A percentile compares a stretch with the other conserved stretches of the same genome.
Conservation (phyloP, 163 green algal genomes). For the Coccomyxa subellipsoidea region DNA sequence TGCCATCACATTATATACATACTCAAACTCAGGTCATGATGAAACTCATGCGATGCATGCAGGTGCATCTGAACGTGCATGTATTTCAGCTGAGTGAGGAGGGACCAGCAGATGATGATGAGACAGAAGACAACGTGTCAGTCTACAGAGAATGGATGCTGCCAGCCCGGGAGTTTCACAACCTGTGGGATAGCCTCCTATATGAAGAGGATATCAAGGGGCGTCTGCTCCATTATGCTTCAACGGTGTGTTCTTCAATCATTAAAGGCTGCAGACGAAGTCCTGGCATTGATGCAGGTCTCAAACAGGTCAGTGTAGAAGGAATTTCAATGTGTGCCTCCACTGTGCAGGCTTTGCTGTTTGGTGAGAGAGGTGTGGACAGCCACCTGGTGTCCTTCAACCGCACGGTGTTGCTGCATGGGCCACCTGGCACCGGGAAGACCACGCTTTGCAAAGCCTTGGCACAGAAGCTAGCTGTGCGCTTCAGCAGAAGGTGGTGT, state of each 20-base stretch:
- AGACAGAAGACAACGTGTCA: background rate
- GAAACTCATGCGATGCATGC: background rate
- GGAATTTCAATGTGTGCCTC: conserved; percentile 24
- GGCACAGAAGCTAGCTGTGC: conserved; percentile 89
- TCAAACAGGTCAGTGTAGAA: conserved; percentile 24
- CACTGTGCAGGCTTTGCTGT: conserved; percentile 75
- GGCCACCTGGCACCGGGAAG: conserved; percentile 86
- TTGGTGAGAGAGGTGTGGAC: conserved; percentile 74
- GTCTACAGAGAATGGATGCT: conserved; percentile 68
- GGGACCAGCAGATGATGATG: conserved; percentile 9
- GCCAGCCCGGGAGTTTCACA: conserved; percentile 58
- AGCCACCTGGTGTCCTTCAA: conserved; percentile 68
- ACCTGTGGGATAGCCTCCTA: conserved; percentile 74
- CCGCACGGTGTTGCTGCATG: conserved; percentile 80
- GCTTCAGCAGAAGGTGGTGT: conserved; percentile 58
- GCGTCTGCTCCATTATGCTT: conserved; percentile 74
- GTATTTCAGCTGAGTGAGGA: conserved; percentile 20
- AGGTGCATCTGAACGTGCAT: conserved; percentile 12
- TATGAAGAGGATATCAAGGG: conserved; percentile 81
- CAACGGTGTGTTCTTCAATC: conserved; percentile 58
- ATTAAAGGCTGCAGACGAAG: too few relatives aligned
- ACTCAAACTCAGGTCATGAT: background rate
- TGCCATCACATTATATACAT: background rate
- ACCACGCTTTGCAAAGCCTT: conserved; percentile 91
- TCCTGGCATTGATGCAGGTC: conserved; percentile 56